A percentile compares a stretch with the other conserved stretches of the same genome.
These are phyloP conservation scores for Tuber aestivum DNA, from an alignment of 495 filamentous ascomycete species.

Conservation along the genomic window DNA sequence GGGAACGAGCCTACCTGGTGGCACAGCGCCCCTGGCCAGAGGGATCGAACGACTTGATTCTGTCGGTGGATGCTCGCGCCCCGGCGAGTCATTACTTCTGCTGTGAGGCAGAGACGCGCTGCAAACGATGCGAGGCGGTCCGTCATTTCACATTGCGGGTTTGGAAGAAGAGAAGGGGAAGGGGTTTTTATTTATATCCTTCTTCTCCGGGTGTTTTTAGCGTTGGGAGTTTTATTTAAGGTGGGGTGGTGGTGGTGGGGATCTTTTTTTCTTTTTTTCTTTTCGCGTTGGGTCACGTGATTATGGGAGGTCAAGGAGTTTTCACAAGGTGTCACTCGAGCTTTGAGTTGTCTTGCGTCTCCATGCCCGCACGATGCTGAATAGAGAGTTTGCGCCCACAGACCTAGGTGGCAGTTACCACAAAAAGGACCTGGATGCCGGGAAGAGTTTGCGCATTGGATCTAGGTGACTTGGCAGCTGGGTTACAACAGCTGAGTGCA, in stretches of 20 bases:
- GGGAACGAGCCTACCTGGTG: slow-evolving; percentile 25
- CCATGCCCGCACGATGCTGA: too few relatives aligned
- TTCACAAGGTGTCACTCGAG: background rate
- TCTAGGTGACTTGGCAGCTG: too few relatives aligned
- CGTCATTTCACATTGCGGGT: slow-evolving; percentile 25
- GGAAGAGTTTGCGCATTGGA: too few relatives aligned
- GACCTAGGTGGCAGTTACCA: too few relatives aligned
- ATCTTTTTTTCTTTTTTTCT: background rate
- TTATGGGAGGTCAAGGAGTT: background rate
- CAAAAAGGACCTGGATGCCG: too few relatives aligned
- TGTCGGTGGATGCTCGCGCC: slow-evolving; percentile 1
- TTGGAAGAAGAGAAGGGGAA: background rate
- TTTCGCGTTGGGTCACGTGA: background rate
- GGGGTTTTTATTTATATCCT: background rate
- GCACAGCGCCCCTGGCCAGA: slow-evolving; percentile 26
- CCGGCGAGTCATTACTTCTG: slow-evolving; percentile 19
- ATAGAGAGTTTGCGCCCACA: too few relatives aligned
- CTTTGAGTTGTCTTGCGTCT: too few relatives aligned
- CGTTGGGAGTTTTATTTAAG: background rate
- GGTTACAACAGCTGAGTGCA: too few relatives aligned
- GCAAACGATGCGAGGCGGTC: slow-evolving; percentile 20
- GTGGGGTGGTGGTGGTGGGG: slow-evolving; percentile 10
- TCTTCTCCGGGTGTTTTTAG: background rate
- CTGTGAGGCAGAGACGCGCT: slow-evolving; percentile 23
- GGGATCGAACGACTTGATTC: background rate